Evolutionary conservation across 148 eudicot species (phyloP).

Genomic region (Fallopia convolvulus): DNA sequence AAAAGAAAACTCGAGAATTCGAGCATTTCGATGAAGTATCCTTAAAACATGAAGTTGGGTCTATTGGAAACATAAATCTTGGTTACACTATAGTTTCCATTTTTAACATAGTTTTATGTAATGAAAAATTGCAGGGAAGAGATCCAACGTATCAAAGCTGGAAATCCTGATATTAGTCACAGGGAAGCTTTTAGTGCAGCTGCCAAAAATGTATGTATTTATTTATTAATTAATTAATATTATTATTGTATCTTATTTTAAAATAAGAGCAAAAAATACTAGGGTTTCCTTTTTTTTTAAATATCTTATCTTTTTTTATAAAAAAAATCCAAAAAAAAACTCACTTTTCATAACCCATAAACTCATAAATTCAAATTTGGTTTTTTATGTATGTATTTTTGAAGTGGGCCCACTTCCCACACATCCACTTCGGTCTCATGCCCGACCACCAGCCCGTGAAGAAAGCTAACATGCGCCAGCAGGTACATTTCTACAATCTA

Average conservation of each 20-base stretch:
- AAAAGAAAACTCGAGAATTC: too few species aligned
- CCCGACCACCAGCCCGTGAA: conserved; percentile 97
- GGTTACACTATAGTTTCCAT: neutral
- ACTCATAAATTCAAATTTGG: neutral
- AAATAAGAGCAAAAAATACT: neutral
- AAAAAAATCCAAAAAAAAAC: neutral
- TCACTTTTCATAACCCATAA: neutral
- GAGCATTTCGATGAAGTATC: too few species aligned
- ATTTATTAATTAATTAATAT: neutral
- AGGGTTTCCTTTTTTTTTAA: neutral
- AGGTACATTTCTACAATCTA: conserved; percentile 30
- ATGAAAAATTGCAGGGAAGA: conserved; percentile 59
- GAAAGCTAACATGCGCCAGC: conserved; percentile 85
- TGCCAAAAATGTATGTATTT: conserved; percentile 71
- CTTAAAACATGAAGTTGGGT: too few species aligned
- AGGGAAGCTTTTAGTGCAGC: conserved; percentile 99
- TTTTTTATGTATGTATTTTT: neutral
- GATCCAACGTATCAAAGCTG: conserved; percentile 99
- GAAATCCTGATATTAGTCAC: conserved; percentile 97
- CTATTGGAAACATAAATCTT: neutral
- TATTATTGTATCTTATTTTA: neutral
- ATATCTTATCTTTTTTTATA: neutral
- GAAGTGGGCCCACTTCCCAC: conserved; percentile 99
- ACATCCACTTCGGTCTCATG: conserved; percentile 98
- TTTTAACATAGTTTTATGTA: neutral